A percentile compares a stretch with the other conserved stretches of the same genome.
These are phyloP conservation scores for Populus euphratica DNA, from an alignment of 345 rosid species.

Conservation along the genomic window DNA sequence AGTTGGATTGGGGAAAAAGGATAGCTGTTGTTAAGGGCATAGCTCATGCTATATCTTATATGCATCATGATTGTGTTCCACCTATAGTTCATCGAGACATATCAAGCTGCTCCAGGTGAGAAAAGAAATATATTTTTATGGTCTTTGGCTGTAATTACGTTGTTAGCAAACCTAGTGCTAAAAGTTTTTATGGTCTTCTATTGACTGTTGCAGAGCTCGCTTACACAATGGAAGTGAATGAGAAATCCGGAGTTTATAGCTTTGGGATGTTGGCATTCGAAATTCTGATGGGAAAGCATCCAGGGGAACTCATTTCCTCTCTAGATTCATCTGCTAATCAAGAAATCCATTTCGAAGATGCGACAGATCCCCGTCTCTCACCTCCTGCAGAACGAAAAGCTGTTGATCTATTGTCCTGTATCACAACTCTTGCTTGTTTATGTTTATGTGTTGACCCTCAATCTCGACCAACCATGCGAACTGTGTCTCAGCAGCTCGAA, in stretches of 20 bases:
- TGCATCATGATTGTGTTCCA: slow-evolving; percentile 20
- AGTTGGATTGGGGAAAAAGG: not conserved
- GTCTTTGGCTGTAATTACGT: too few species aligned
- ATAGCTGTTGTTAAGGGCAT: not conserved
- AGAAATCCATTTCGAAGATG: slow-evolving; percentile 8
- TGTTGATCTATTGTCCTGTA: not conserved
- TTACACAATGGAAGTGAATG: not conserved
- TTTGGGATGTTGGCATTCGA: slow-evolving; percentile 6
- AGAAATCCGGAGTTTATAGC: slow-evolving; percentile 12
- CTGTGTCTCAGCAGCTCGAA: slow-evolving; percentile 11
- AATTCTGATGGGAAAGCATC: slow-evolving; percentile 16
- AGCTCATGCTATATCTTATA: slow-evolving; percentile 23
- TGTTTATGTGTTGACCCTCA: slow-evolving; percentile 13
- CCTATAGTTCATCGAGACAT: slow-evolving; percentile 27
- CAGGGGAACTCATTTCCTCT: slow-evolving; percentile 4
- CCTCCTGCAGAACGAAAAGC: slow-evolving; percentile 1
- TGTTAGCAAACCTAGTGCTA: too few species aligned
- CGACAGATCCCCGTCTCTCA: slow-evolving; percentile 8
- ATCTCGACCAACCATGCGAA: slow-evolving; percentile 21
- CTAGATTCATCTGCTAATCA: not conserved
- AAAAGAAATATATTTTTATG: not conserved
- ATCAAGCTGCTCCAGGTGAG: slow-evolving; percentile 11
- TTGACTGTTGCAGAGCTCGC: slow-evolving; percentile 11
- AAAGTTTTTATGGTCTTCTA: not conserved
- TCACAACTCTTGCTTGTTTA: not conserved